A percentile compares a stretch with the other conserved stretches of the same genome.
phyloP scores from a whole-genome alignment of 306 rosid species.

The Gynostemma pentaphyllum region DNA sequence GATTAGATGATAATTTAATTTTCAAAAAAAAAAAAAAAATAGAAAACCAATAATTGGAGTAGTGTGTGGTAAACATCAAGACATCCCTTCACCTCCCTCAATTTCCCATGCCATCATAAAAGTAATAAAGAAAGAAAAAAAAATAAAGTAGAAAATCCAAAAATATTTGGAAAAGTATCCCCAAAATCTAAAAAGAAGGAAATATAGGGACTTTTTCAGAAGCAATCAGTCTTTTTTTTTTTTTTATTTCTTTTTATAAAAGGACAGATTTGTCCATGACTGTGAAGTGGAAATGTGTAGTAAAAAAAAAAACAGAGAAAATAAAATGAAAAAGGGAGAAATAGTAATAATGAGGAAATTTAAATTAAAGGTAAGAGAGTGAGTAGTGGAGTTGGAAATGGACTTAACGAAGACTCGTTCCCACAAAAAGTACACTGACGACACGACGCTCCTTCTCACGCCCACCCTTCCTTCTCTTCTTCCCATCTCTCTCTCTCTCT shows the following conservation, averaged over 20 bases:
- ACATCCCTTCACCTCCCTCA: too few species aligned
- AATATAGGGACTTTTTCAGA: background rate
- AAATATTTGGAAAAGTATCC: background rate
- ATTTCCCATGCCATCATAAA: too few species aligned
- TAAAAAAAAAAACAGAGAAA: background rate
- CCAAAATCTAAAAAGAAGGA: background rate
- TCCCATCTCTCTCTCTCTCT: background rate
- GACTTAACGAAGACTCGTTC: conserved; percentile 4
- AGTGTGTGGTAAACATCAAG: too few species aligned
- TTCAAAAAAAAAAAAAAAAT: too few species aligned
- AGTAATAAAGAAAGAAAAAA: too few species aligned
- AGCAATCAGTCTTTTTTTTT: background rate
- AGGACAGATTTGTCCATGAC: conserved; percentile 5
- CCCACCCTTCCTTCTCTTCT: background rate
- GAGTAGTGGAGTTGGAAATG: conserved; percentile 11
- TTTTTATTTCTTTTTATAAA: background rate
- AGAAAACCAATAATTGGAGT: too few species aligned
- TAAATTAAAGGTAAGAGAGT: conserved; percentile 2
- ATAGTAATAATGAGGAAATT: background rate
- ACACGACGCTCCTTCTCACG: conserved; percentile 9
- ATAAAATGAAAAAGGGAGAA: background rate
- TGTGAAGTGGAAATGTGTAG: background rate
- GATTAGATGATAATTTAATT: too few species aligned
- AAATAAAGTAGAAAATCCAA: too few species aligned
- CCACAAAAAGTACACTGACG: conserved; percentile 11